These are phyloP conservation scores for Eucalyptus tenuipes DNA, from an alignment of 345 rosid species.

Conservation along the genomic window DNA sequence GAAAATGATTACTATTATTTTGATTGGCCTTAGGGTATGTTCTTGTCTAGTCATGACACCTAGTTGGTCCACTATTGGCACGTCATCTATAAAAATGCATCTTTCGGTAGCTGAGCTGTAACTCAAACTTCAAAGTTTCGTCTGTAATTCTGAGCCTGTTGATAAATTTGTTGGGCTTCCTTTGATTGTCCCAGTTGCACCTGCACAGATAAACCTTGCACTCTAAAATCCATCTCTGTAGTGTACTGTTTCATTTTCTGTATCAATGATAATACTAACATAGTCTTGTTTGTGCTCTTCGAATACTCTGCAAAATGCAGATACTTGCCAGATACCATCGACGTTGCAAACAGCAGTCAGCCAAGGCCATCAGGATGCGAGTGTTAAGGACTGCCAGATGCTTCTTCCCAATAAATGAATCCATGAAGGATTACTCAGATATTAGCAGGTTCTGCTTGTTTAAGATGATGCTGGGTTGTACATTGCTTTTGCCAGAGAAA, in stretches of 20 bases:
- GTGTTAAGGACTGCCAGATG: background rate
- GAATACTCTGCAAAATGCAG: slow-evolving; percentile 4
- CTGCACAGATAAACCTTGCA: background rate
- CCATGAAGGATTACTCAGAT: background rate
- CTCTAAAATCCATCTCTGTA: background rate
- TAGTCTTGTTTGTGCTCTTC: background rate
- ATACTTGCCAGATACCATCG: slow-evolving; percentile 71
- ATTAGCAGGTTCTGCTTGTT: background rate
- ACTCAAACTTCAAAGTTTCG: background rate
- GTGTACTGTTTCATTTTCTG: background rate
- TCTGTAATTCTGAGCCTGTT: background rate
- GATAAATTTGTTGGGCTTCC: background rate
- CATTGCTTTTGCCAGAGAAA: background rate
- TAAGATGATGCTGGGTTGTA: background rate
- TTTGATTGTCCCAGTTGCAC: background rate
- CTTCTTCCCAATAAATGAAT: background rate
- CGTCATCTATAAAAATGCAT: background rate
- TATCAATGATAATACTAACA: background rate
- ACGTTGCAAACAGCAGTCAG: slow-evolving; percentile 43
- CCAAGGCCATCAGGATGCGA: slow-evolving; percentile 46
- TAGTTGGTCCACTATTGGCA: background rate
- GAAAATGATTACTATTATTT: background rate
- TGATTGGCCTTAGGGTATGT: background rate
- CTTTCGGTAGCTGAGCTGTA: background rate
- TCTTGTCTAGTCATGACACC: background rate